These are phyloP conservation scores for Pyricularia sp. DNA, from an alignment of 2,329 filamentous ascomycete genomes.

Conservation along the genomic window DNA sequence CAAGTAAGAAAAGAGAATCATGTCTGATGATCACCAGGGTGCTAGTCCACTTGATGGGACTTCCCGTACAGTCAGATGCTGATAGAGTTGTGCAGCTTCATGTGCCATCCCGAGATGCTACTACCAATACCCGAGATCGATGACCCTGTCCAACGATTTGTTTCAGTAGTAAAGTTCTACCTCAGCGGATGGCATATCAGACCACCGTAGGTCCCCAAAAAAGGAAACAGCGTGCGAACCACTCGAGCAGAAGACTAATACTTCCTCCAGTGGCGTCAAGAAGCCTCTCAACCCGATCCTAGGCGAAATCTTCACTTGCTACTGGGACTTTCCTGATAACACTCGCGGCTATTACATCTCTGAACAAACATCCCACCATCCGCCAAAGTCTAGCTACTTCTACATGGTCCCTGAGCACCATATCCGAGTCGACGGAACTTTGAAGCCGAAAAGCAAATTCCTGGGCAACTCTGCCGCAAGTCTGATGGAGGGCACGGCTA, in stretches of 20 bases:
- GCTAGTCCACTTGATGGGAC: neutral
- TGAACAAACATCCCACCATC: constrained; percentile 96
- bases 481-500: constrained; percentile 94
- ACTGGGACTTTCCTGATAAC: constrained; percentile 82
- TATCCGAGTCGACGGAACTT: constrained; percentile 88
- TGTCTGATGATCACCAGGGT: neutral
- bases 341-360: constrained; percentile 92
- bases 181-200: constrained; percentile 98
- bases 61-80: neutral
- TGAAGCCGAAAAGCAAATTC: constrained; percentile 93
- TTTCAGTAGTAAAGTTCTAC: constrained; percentile 96
- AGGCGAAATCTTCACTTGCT: constrained; percentile 89
- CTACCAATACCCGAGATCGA: constrained; percentile 80
- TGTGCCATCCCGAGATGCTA: constrained; percentile 96
- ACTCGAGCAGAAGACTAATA: neutral
- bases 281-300: constrained; percentile 96
- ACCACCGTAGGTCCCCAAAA: constrained; percentile 60
- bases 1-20: constrained; percentile 53
- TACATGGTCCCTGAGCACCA: constrained; percentile 93
- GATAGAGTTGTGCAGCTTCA: constrained; percentile 57
- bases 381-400: constrained; percentile 98
- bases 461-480: constrained; percentile 95
- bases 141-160: constrained; percentile 81
- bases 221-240: neutral
- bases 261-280: constrained; percentile 71